A percentile compares a stretch with the other conserved stretches of the same genome.
Conservation (phyloP, 2,329 filamentous ascomycete genomes). For the Exophiala sideris region DNA sequence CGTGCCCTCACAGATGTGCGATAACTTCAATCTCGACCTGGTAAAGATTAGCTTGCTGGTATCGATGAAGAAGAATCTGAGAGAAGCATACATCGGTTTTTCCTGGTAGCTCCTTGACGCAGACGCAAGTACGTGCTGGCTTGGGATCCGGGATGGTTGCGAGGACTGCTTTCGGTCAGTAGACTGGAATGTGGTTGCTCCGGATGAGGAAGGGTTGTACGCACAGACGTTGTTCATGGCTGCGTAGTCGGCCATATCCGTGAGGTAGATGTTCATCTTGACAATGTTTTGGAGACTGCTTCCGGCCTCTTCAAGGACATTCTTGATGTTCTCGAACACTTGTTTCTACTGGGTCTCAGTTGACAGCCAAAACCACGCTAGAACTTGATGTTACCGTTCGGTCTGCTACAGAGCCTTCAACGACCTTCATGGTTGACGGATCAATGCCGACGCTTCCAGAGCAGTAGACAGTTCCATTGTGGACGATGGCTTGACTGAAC, state of each 20-base stretch:
- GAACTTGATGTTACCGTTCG: conserved; percentile 22
- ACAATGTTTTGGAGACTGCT: conserved; percentile 59
- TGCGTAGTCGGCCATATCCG: conserved; percentile 63
- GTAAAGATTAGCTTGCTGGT: conserved; percentile 1
- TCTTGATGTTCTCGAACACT: conserved; percentile 50
- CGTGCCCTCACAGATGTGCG: conserved; percentile 27
- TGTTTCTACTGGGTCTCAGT: conserved; percentile 9
- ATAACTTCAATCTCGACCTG: conserved; percentile 30
- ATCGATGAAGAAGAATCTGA: neutral
- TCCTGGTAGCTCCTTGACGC: conserved; percentile 27
- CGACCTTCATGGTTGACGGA: conserved; percentile 25
- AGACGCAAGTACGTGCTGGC: conserved; percentile 28
- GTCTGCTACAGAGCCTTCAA: conserved; percentile 27
- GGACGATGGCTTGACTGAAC: conserved; percentile 30
- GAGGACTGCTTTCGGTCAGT: conserved; percentile 15
- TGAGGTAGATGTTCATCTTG: conserved; percentile 63
- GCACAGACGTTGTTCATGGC: conserved; percentile 78
- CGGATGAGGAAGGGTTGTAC: conserved; percentile 1
- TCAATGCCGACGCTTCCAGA: conserved; percentile 30
- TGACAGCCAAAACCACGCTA: too few species aligned
- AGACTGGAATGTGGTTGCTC: conserved; percentile 13
- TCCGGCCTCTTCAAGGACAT: conserved; percentile 60
- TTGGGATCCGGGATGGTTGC: conserved; percentile 27
- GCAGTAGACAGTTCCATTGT: conserved; percentile 30
- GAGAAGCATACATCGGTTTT: conserved; percentile 25